A percentile compares a stretch with the other conserved stretches of the same genome.
Conservation (phyloP, 352 stramenopile species). For the Phytophthora multivora region DNA sequence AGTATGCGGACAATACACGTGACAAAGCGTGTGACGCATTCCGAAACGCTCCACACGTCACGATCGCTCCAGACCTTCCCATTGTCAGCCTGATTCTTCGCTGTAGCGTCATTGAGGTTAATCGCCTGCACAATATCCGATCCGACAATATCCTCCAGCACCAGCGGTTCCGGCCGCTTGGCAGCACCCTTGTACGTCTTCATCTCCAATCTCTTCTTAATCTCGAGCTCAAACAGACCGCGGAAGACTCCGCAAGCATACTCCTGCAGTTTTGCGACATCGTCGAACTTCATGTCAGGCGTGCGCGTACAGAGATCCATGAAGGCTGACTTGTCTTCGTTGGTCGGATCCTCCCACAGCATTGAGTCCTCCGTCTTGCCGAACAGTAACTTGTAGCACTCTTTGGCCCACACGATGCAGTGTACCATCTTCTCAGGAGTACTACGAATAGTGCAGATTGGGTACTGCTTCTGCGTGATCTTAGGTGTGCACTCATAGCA, state of each 20-base stretch:
- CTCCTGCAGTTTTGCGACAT: conserved; percentile 43
- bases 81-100: conserved; percentile 29
- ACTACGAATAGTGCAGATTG: conserved; percentile 99
- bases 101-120: conserved; percentile 28
- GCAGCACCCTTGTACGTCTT: conserved; percentile 96
- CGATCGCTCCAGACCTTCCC: conserved; percentile 74
- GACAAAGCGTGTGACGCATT: conserved; percentile 91
- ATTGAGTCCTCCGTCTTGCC: conserved; percentile 92
- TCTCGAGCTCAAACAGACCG: conserved; percentile 95
- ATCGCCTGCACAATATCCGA: conserved; percentile 47
- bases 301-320: conserved; percentile 76
- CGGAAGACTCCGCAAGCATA: conserved; percentile 86
- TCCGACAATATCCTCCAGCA: conserved; percentile 64
- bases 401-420: conserved; percentile 99
- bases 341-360: conserved; percentile 92
- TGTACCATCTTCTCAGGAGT: conserved; percentile 99
- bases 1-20: conserved; percentile 68
- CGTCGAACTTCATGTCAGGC: conserved; percentile 47
- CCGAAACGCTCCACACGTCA: conserved; percentile 85
- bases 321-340: conserved; percentile 86
- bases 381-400: conserved; percentile 91
- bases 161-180: conserved; percentile 86
- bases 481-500: conserved; percentile 99
- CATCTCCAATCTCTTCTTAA: conserved; percentile 96
- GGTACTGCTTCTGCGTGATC: conserved; percentile 97